phyloP scores from a whole-genome alignment of 2,329 filamentous ascomycete species.

The Neophaeococcomyces aloes region DNA sequence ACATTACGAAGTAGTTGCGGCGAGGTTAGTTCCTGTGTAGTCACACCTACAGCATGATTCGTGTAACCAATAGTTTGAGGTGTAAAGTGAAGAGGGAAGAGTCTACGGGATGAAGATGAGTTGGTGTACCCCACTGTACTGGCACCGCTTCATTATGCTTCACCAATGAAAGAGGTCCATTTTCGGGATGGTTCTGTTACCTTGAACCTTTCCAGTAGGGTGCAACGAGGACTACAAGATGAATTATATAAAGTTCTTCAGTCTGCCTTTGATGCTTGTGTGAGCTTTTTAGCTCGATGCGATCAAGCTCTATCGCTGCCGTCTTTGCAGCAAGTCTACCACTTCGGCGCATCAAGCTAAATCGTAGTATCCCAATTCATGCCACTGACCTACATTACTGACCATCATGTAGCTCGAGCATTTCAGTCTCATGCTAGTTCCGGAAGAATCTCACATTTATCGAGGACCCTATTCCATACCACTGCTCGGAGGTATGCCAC shows the following conservation, averaged over 20 bases:
- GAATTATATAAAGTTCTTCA: background rate
- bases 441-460: too few species aligned
- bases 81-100: too few species aligned
- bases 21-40: too few species aligned
- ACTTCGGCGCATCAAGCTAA: slow-evolving; percentile 1
- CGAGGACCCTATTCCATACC: too few species aligned
- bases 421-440: background rate
- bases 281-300: background rate
- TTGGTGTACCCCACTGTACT: too few species aligned
- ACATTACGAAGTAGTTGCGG: background rate
- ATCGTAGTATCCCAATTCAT: background rate
- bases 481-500: too few species aligned
- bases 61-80: too few species aligned
- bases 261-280: background rate
- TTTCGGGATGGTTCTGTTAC: background rate
- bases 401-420: background rate
- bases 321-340: slow-evolving; percentile 3
- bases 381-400: background rate
- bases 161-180: slow-evolving; percentile 1
- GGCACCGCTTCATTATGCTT: too few species aligned
- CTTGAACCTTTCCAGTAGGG: too few species aligned
- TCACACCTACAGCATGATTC: too few species aligned
- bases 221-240: too few species aligned
- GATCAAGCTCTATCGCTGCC: background rate
- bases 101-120: too few species aligned